phyloP scores from a whole-genome alignment of 176 grass and related monocot genomes.

The Carex parvula region DNA sequence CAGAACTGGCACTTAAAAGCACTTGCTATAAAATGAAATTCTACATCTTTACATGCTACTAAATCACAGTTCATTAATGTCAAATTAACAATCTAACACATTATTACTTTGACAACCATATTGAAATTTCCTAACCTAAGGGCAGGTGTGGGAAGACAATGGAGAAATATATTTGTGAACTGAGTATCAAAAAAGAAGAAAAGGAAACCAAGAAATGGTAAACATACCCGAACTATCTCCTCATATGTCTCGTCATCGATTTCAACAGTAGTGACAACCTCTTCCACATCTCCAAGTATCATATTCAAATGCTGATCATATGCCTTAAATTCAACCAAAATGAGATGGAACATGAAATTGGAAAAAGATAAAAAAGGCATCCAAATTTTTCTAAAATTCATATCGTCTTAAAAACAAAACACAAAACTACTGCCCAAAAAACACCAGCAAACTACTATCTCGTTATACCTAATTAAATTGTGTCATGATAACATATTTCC shows the following conservation, averaged over 20 bases:
- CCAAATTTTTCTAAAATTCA: slow-evolving; percentile 1
- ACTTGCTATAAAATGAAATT: background rate
- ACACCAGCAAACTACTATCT: background rate
- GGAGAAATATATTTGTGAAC: background rate
- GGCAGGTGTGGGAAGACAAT: background rate
- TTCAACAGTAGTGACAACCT: slow-evolving; percentile 86
- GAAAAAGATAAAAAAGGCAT: background rate
- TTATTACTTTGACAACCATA: background rate
- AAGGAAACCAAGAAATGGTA: background rate
- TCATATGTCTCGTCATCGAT: slow-evolving; percentile 99
- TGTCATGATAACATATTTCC: background rate
- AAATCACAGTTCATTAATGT: background rate
- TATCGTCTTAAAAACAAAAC: background rate
- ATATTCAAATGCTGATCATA: slow-evolving; percentile 99
- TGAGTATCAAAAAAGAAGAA: background rate
- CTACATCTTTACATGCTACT: background rate
- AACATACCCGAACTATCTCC: slow-evolving; percentile 89
- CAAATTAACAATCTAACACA: background rate
- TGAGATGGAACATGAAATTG: background rate
- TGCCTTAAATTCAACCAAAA: slow-evolving; percentile 42
- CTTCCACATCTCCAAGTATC: slow-evolving; percentile 99
- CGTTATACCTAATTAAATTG: background rate
- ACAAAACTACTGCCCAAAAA: slow-evolving; percentile 3
- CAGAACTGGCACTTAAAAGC: background rate
- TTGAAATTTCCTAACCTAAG: background rate